Base-by-base conservation (phyloP, 2,329 filamentous ascomycete species). In the Pseudomassariella vexata region DNA sequence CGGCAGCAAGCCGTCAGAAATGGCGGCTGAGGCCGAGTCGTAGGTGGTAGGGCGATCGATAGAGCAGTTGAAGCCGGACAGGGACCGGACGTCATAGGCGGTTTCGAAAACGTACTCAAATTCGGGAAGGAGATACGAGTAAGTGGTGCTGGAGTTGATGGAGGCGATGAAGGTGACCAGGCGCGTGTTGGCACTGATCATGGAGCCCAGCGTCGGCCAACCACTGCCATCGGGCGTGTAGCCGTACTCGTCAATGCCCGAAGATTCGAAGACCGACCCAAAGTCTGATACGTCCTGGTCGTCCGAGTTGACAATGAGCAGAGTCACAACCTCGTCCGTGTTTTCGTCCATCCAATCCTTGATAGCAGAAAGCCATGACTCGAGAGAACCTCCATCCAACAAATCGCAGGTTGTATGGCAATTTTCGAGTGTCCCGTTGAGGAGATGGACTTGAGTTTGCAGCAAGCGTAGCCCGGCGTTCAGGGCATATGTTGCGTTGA, bases 71-170 rank as follows among this genome's bases (percentile, higher is more conserved):
- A 88, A 92, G 52, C 76, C 76, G 2, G 64, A 59, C 1, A 77
- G 60, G 7, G 65, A 62, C 3, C 69, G 72, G 32, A 84, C 75
- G 30, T 85, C 75, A 55, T 72, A 89, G 8, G 68, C 55, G 24
- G 80, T 89, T 58, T 90, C 85, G 59, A 86, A 90, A 35, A 88
- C 61, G 60, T 73, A 73, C 38, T 61, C 57, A 55, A 79, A 84
- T 56, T 83, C 73, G 53, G 73, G 60, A 40, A 83, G 64, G 8
- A 85, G 64, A 54, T 76, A 82, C 1, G 77, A 68, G 38, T 68
- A 60, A 6, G 54, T 44, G 9, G 57, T 23, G 28, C 59, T 53
- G 40, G 61, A 44, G 9, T 59, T 51, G 34, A 70, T 60, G 40
- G 69, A 70, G 11, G 82, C 78, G 37, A 87, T 65, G 45, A 88